These are phyloP conservation scores for Colletotrichum zoysiae DNA, from an alignment of 2,329 filamentous ascomycete species.

Conservation along the genomic window DNA sequence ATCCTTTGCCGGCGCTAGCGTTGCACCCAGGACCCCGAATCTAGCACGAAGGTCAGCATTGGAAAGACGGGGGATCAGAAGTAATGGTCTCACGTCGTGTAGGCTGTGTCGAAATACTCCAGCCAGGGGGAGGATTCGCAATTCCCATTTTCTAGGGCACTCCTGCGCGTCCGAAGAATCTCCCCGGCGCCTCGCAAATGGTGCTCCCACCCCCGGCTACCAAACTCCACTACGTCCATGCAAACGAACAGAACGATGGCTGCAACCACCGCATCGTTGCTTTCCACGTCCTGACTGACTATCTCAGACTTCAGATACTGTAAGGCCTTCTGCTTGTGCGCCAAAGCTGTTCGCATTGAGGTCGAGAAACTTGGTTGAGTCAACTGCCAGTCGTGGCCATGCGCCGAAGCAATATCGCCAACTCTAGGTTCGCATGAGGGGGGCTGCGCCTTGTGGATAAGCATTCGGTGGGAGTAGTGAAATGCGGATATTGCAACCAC, in stretches of 20 bases:
- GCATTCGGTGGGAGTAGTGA: constrained; percentile 31
- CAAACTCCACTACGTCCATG: constrained; percentile 36
- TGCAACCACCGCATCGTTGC: constrained; percentile 31
- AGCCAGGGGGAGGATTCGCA: constrained; percentile 10
- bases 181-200: constrained; percentile 27
- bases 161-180: constrained; percentile 17
- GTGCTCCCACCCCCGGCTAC: constrained; percentile 35
- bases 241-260: constrained; percentile 35
- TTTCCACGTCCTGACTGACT: neutral
- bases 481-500: constrained; percentile 35
- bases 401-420: neutral
- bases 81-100: constrained; percentile 20
- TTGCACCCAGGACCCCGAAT: constrained; percentile 31
- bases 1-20: constrained; percentile 13
- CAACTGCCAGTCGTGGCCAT: constrained; percentile 23
- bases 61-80: neutral
- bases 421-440: neutral
- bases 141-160: neutral
- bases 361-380: constrained; percentile 1
- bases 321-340: constrained; percentile 30
- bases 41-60: neutral
- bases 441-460: constrained; percentile 13
- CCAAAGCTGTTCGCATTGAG: constrained; percentile 22
- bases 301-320: constrained; percentile 16
- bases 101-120: constrained; percentile 31